Evolutionary conservation across 768 basidiomycete species (phyloP), one percentile per base, ranked within the genome.

Genomic region (Termitomyces titanicus): DNA sequence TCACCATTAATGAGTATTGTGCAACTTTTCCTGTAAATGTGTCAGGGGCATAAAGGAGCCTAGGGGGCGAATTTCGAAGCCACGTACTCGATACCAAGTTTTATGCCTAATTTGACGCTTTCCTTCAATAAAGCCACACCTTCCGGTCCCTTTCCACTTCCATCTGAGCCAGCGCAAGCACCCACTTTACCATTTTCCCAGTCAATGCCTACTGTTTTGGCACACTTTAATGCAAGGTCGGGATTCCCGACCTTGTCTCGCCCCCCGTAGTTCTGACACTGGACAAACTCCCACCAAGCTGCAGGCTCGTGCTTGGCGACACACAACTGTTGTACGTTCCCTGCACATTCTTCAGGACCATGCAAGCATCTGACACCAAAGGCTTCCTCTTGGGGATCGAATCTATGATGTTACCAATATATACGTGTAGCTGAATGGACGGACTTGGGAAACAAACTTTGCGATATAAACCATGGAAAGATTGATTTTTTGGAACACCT

Each of bases 281-380:
- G 84, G 20, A 93, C 75, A 62, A 92, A 94, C 49, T 81, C 72
- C 93, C 92, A 95, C 89, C 90, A 93, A 20, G 72, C 73, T n/a
- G 68, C 60, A 38, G 77, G 70, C 22, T 79, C 73, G 57, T 90
- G 77, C 66, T 84, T 83, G 52, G 79, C 75, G 29, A 79, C 88
- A 68, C 95, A 98, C 25, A 97, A 77, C 66, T 97, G 86, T 56
- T 97, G 89, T 17, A 93, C 83, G 72, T 96, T 94, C 40, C 91
- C 94, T 13, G 83, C 83, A 64, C 94, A 97, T 70, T 98, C 94
- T 50, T 79, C 69, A 5, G 73, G 72, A 17, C 93, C 94, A 65
- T 96, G 94, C 76, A 79, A 79, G 71, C 94, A 97, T 33, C 72
- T 79, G 29, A 89, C 82, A n/a, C 93, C 93, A 65, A 86, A 92